These are phyloP conservation scores for Annulohypoxylon maeteangense DNA, from an alignment of 495 filamentous ascomycete genomes.

Conservation along the genomic window DNA sequence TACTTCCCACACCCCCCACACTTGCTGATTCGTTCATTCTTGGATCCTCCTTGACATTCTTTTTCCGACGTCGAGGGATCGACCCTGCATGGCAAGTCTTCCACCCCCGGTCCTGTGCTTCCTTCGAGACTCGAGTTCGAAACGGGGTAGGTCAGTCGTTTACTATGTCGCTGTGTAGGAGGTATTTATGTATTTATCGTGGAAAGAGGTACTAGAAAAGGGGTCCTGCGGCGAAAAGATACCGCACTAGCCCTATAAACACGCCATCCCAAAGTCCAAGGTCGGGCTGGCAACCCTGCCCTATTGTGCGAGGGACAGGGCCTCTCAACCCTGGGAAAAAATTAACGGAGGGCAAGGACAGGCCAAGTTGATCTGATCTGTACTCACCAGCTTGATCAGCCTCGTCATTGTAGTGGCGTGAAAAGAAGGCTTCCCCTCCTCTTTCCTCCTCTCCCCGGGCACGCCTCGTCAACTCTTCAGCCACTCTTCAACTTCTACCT, in stretches of 20 bases:
- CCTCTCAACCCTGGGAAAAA: slow-evolving; percentile 34
- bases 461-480: slow-evolving; percentile 46
- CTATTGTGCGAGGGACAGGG: slow-evolving; percentile 33
- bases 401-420: slow-evolving; percentile 48
- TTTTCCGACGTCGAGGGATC: slow-evolving; percentile 48
- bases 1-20: slow-evolving; percentile 44
- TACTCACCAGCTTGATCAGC: slow-evolving; percentile 46
- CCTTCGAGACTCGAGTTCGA: slow-evolving; percentile 43
- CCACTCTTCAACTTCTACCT: slow-evolving; percentile 43
- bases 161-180: slow-evolving; percentile 1
- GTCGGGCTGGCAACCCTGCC: slow-evolving; percentile 45
- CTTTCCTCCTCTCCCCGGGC: slow-evolving; percentile 42
- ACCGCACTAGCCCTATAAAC: slow-evolving; percentile 47
- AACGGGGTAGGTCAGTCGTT: slow-evolving; percentile 44
- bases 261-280: slow-evolving; percentile 47
- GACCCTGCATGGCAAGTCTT: slow-evolving; percentile 46
- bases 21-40: slow-evolving; percentile 46
- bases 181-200: slow-evolving; percentile 12
- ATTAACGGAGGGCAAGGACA: slow-evolving; percentile 42
- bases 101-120: slow-evolving; percentile 42
- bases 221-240: slow-evolving; percentile 43
- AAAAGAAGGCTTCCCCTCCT: slow-evolving; percentile 46
- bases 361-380: slow-evolving; percentile 42
- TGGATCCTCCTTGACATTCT: slow-evolving; percentile 46
- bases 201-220: slow-evolving; percentile 35